Evolutionary conservation across 164 flowering plant genomes (phyloP).

Genomic region (Stephania cephalantha): DNA sequence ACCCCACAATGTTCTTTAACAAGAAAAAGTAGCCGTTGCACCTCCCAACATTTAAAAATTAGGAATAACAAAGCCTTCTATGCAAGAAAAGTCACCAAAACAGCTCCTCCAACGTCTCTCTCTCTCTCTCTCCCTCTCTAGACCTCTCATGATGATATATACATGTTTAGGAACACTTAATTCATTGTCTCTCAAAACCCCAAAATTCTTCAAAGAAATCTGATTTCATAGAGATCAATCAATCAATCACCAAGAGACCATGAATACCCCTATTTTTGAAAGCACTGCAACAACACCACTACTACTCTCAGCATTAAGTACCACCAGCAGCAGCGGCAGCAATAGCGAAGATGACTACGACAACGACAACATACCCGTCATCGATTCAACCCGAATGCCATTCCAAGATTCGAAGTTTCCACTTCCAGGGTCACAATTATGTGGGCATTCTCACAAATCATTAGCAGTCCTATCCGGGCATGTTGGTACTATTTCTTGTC

Average conservation of each 20-base stretch:
- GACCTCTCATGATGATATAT: neutral
- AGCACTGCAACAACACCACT: constrained; percentile 35
- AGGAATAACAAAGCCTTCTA: constrained; percentile 6
- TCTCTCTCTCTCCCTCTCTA: constrained; percentile 5
- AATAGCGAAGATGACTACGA: constrained; percentile 16
- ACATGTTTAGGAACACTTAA: neutral
- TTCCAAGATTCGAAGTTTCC: constrained; percentile 13
- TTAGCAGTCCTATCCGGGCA: constrained; percentile 78
- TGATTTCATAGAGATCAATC: neutral
- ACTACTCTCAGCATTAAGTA: constrained; percentile 23
- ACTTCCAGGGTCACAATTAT: constrained; percentile 18
- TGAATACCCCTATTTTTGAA: constrained; percentile 12
- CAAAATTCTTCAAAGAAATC: neutral
- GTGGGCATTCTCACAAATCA: constrained; percentile 29
- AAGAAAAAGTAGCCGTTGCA: constrained; percentile 32
- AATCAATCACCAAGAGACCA: neutral
- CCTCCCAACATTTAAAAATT: constrained; percentile 8
- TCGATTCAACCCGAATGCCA: constrained; percentile 22
- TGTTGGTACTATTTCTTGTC: constrained; percentile 67
- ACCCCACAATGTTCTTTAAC: neutral
- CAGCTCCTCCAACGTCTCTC: constrained; percentile 14
- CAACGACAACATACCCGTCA: constrained; percentile 17
- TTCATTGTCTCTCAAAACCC: constrained; percentile 1
- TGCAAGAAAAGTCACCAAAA: constrained; percentile 4
- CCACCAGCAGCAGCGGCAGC: constrained; percentile 25